Evolutionary conservation across 768 basidiomycete species (phyloP), one percentile per base, ranked within the genome.

Genomic region (Suillus lakei): DNA sequence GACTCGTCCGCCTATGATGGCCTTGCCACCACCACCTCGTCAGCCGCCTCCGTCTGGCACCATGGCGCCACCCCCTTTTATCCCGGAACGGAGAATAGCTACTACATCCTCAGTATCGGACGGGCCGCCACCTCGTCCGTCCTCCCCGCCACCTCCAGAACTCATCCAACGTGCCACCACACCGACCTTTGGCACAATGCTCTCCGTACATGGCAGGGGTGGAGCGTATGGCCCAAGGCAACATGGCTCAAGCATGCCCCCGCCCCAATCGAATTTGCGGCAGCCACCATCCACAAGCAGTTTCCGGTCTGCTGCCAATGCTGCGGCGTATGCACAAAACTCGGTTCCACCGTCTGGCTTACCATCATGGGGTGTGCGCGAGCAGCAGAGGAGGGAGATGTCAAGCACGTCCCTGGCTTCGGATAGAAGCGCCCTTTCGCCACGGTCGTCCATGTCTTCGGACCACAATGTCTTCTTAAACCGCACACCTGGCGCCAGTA

Each of bases 101-200:
- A 79, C 81, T 5, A 76, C 75, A 18, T 81, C 84, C 9, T 78
- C 77, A 63, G 75, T 81, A 26, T 81, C 84, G 5, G 90, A 91
- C 67, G 76, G 79, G 6, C 91, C 92, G 13, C 96, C 96, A 0
- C 91, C 93, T 34, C 84, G 96, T 51, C 97, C 97, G 0, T 91
- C 89, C 4, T 98, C 97, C 0, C 96, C 97, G 2, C 96, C 96
- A 6, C 97, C 96, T 21, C 82, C 91, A 21, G 96, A 98, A 64
- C 91, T 98, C 73, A 89, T 98, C 66, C 91, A 94, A 72, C 91
- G 96, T 16, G 95, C 96, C 12, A 93, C 93, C 4, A 95, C 93
- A 1, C 93, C 93, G 0, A 90, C 90, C 8, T 88, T 92, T 69
- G 91, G 91, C 2, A 78, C 87, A 2, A 83, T 86, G 62, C 79